phyloP scores from a whole-genome alignment of 2,329 filamentous ascomycete species.

The Rhynchosporium agropyri region DNA sequence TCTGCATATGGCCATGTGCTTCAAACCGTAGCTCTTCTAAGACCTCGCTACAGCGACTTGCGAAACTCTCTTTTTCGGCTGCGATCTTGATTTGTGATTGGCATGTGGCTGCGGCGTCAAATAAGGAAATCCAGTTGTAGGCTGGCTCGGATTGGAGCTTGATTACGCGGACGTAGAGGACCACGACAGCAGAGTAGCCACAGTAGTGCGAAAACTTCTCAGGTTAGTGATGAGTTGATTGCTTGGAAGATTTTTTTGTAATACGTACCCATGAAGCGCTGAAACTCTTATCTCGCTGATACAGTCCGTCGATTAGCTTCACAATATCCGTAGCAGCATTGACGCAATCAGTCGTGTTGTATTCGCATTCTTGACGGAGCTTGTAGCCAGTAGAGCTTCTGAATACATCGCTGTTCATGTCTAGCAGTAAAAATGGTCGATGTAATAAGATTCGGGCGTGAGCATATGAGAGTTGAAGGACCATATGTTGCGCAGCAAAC shows the following conservation, averaged over 20 bases:
- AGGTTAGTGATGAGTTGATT: background rate
- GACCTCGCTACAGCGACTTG: conserved; percentile 19
- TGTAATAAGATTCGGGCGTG: conserved; percentile 42
- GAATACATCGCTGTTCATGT: conserved; percentile 30
- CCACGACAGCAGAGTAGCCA: conserved; percentile 47
- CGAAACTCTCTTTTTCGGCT: conserved; percentile 43
- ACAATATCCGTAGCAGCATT: conserved; percentile 19
- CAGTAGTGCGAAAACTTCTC: conserved; percentile 48
- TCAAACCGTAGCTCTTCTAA: conserved; percentile 23
- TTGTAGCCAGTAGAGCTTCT: background rate
- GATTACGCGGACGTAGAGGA: conserved; percentile 48
- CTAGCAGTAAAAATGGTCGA: conserved; percentile 41
- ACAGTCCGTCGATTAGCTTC: conserved; percentile 17
- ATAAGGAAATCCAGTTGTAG: conserved; percentile 16
- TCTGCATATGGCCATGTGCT: conserved; percentile 18
- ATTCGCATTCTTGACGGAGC: conserved; percentile 27
- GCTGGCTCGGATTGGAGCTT: conserved; percentile 38
- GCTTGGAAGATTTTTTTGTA: background rate
- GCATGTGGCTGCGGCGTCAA: conserved; percentile 26
- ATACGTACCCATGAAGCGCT: conserved; percentile 31
- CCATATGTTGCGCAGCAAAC: conserved; percentile 18
- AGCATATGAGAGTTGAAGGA: conserved; percentile 20
- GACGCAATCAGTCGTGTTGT: conserved; percentile 19
- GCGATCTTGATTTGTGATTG: conserved; percentile 44
- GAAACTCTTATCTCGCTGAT: conserved; percentile 9